Percentiles rank a stretch among this genome's conserved stretches.
phyloP scores from a whole-genome alignment of 148 eudicot genomes.

The Heliamphora exappendiculata region DNA sequence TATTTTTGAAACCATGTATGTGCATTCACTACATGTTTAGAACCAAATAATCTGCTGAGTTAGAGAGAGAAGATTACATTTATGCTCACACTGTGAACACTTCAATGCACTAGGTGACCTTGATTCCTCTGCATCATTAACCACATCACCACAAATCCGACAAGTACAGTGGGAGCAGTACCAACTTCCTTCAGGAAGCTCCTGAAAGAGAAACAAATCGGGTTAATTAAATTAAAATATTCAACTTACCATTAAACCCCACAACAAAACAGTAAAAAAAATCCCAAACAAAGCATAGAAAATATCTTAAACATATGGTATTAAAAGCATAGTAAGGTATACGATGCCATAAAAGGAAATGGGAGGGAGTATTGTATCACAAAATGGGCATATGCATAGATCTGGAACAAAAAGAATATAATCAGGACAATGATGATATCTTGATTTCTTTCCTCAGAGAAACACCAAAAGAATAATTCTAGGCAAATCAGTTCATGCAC shows the following conservation, averaged over 20 bases:
- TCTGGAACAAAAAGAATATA: not conserved
- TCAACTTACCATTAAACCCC: not conserved
- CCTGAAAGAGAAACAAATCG: slow-evolving; percentile 42
- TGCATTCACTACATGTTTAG: not conserved
- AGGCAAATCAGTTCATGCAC: not conserved
- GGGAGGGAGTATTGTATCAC: not conserved
- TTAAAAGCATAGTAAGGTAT: not conserved
- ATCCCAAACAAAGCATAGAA: not conserved
- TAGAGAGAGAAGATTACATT: slow-evolving; percentile 51
- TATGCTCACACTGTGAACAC: slow-evolving; percentile 76
- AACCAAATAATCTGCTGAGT: not conserved
- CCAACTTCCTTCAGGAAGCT: slow-evolving; percentile 93
- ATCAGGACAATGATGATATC: not conserved
- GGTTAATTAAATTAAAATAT: not conserved
- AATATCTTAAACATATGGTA: not conserved
- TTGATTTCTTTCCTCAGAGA: not conserved
- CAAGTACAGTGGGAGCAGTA: slow-evolving; percentile 79
- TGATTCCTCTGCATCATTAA: slow-evolving; percentile 33
- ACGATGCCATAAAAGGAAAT: not conserved
- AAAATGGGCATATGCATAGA: not conserved
- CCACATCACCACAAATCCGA: slow-evolving; percentile 64
- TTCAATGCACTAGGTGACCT: slow-evolving; percentile 32
- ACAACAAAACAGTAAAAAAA: not conserved
- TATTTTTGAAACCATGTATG: not conserved
- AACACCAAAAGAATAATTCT: not conserved